Base-by-base conservation (phyloP, 495 filamentous ascomycete species). In the Eremomyces bilateralis region DNA sequence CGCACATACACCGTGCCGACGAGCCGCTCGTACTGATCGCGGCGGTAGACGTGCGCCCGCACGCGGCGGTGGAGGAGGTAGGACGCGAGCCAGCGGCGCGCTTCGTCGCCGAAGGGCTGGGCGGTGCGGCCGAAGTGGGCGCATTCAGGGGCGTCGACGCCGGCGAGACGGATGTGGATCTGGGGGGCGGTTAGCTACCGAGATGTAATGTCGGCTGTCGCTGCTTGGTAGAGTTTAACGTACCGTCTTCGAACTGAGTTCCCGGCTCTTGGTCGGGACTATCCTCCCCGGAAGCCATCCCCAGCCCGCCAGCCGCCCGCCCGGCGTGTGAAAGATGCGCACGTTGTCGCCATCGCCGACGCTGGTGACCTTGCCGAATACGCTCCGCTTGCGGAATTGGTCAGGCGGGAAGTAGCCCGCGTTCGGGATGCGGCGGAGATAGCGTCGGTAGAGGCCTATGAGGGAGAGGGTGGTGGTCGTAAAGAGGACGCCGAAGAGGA, bases 301-400 rank as follows among this genome's bases (percentile, higher is more conserved):
- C 90, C 90, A 97, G 33, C 88, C 88, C 10, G 73, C 62, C 15
- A 85, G 47, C 31, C 79, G 60, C 10, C 88, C 88, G 10, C 90
- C 88, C 0, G 88, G 88, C 0, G 82, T 93, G 53, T 97, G 88
- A 51, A 76, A 97, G 5, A 97, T 52, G 34, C 82, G 70, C 51
- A 97, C 94, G 42, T 82, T 82, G 49, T 97, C 88, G 0, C 80
- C 90, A 60, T 97, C 88, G 32, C 90, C 90, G 17, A 97, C 88
- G 41, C 77, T 83, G 19, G 88, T 93, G 2, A 94, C 88, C 36
- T 60, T 64, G 4, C 88, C 88, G 43, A 85, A 73, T 33, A 95
- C 43, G 34, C 67, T 79, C 39, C 81, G 64, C 34, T 57, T 66
- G 15, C 79, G 71, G 46, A 80, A 78, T 47, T 65, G 66, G 5